Evolutionary conservation across 495 filamentous ascomycete genomes (phyloP).

Genomic region (Aspergillus leporis): DNA sequence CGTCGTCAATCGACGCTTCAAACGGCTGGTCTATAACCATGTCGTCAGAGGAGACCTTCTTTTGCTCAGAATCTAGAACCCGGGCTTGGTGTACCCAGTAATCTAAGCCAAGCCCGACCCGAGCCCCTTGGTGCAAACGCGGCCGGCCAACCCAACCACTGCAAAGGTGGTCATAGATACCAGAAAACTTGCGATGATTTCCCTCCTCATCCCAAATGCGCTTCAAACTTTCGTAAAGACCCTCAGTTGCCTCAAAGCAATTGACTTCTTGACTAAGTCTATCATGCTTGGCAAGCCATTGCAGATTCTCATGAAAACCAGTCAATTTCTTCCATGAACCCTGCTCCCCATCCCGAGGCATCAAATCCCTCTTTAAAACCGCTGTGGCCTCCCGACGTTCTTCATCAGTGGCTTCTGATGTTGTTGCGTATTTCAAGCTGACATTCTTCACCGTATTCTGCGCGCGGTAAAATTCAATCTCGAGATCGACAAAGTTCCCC

Average conservation of each 20-base stretch:
- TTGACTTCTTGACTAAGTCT: slow-evolving; percentile 79
- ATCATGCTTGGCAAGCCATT: slow-evolving; percentile 75
- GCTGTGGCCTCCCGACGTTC: slow-evolving; percentile 47
- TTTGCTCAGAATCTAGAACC: slow-evolving; percentile 38
- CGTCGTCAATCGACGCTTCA: slow-evolving; percentile 19
- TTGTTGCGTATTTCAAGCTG: slow-evolving; percentile 47
- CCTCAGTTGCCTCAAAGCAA: slow-evolving; percentile 85
- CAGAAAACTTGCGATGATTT: slow-evolving; percentile 44
- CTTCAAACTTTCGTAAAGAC: slow-evolving; percentile 71
- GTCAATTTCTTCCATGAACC: slow-evolving; percentile 60
- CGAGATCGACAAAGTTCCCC: slow-evolving; percentile 59
- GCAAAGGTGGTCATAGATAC: slow-evolving; percentile 51
- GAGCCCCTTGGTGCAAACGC: slow-evolving; percentile 69
- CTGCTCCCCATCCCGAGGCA: slow-evolving; percentile 36
- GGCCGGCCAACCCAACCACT: slow-evolving; percentile 68
- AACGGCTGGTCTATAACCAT: slow-evolving; percentile 39
- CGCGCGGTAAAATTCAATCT: slow-evolving; percentile 50
- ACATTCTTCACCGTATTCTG: slow-evolving; percentile 48
- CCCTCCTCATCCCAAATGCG: slow-evolving; percentile 54
- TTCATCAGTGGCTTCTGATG: slow-evolving; percentile 44
- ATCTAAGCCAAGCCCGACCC: slow-evolving; percentile 75
- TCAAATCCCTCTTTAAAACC: slow-evolving; percentile 53
- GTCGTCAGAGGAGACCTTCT: slow-evolving; percentile 34
- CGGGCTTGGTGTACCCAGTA: slow-evolving; percentile 77
- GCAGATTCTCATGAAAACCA: slow-evolving; percentile 77